Conservation (phyloP, 2,329 filamentous ascomycete genomes). For the Arthrobotrys entomopaga region DNA sequence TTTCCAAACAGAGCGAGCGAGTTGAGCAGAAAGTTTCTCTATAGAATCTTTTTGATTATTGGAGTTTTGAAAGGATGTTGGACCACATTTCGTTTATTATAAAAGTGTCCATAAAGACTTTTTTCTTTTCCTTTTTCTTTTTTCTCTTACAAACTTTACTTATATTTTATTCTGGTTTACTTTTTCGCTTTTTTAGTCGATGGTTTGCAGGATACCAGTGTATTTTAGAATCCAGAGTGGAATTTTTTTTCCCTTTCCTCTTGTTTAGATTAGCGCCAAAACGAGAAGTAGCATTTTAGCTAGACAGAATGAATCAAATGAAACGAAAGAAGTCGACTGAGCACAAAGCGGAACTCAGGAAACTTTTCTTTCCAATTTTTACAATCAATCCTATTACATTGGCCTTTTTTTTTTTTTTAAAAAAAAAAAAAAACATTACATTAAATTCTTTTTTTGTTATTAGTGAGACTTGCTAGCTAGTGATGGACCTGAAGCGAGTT, state of each 20-base stretch:
- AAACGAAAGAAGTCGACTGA: constrained; percentile 25
- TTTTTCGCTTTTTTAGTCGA: constrained; percentile 13
- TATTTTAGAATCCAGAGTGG: constrained; percentile 39
- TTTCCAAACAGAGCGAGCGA: constrained; percentile 3
- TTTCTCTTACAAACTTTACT: neutral
- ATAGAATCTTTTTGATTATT: constrained; percentile 9
- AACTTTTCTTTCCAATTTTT: neutral
- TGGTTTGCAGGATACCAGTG: constrained; percentile 42
- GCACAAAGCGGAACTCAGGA: constrained; percentile 9
- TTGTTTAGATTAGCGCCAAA: constrained; percentile 39
- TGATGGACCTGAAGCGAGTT: neutral
- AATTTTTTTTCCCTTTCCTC: constrained; percentile 3
- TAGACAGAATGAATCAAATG: constrained; percentile 41
- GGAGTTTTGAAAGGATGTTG: constrained; percentile 5
- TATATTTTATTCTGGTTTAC: neutral
- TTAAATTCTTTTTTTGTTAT: neutral
- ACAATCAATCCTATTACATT: no score
- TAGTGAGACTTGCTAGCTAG: neutral
- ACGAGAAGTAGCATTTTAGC: constrained; percentile 18
- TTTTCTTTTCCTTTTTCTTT: constrained; percentile 1
- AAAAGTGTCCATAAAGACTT: neutral
- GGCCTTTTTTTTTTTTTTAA: neutral
- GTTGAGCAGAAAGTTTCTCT: constrained; percentile 22
- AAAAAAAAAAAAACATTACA: neutral
- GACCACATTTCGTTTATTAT: neutral